Evolutionary conservation across 169 alveolate genomes (phyloP), one percentile per base, ranked within the genome.

Genomic region (Plasmodium relictum): DNA sequence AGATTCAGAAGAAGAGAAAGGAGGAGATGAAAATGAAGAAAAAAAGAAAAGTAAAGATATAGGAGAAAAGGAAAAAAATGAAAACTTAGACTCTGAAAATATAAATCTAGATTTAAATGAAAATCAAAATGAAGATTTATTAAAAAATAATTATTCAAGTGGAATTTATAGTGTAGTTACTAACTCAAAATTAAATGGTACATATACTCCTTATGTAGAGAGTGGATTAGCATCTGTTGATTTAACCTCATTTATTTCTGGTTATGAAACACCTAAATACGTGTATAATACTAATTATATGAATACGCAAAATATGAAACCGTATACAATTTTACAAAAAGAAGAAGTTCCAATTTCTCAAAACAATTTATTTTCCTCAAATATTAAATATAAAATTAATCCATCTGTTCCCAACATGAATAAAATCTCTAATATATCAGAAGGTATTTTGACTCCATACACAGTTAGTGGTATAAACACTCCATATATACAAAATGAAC

Each of bases 181-280:
- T 10, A 83, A 68, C 24, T 68, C 91, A 10, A 68, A 83, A 58
- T 9, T 83, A 31, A 83, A 44, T 45, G 91, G 91, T 6, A 39
- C 85, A 1, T 83, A 83, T 45, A 83, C 91, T 16, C 91, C 91
- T 10, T 83, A 56, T 52, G 68, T 83, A 85, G 91, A 83, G 56
- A 69, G 83, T 56, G 91, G 91, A 3, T 42, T 48, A 37, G 69
- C 62, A 12, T 83, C 91, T 1, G 91, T 83, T 16, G 91, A 83
- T 68, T 31, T 83, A 31, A 83, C 91, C 10, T 83, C 91, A 9
- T 83, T 83, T 61, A 48, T 83, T 37, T 56, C 91, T 6, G 91
- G 91, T 14, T 83, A 83, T 42, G 91, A 83, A 54, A 83, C 91
- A 10, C 91, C 91, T 20, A 83, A 83, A 54, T 83, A 83, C 68